Base-by-base conservation (phyloP, 2,329 filamentous ascomycete genomes). In the Cordyceps fumosorosea region DNA sequence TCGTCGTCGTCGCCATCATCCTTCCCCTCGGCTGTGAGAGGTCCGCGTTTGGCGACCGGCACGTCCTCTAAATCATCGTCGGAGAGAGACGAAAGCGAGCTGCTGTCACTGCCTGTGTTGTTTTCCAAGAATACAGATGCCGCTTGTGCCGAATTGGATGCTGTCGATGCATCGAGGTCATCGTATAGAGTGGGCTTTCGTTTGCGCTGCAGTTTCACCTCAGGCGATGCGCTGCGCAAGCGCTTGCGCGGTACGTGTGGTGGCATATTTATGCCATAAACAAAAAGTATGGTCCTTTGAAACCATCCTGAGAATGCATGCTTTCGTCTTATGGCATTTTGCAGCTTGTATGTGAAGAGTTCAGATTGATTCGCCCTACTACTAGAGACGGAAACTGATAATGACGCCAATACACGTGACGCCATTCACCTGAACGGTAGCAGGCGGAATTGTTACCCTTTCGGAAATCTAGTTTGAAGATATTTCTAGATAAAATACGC, bases 201-300 rank as follows among this genome's bases (percentile, higher is more conserved):
- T 61, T 64, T 64, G 61, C 55, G 61, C 26, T 26, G 52, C 51
- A 65, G 76, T 69, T 55, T 71, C 34, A 61, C 51, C 29, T 68
- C 63, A 48, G 68, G 65, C 48, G 69, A 70, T 22, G 68, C 68
- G 0, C 70, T 82, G 64, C 81, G 83, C 66, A 85, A 68, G 64
- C 87, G 83, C 75, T 91, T 92, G 67, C 86, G 85, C 55, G 86
- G 80, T 18, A 90, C 79, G 66, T 83, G 77, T 26, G 89, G 88
- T 69, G 89, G 87, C 88, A 91, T 91, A 47, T 55, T 73, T 59
- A 56, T 34, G 29, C 22, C 52, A 32, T 32, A 24, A 50, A 12
- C n/a, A 6, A 6, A 34, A 4, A 16, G 16, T 22, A 3, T n/a
- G 12, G 5, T 12, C 8, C 22, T 20, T 24, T n/a, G 24, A 42